A percentile compares a stretch with the other conserved stretches of the same genome.
Evolutionary conservation across 2,329 filamentous ascomycete species (phyloP).

Genomic region (Apiospora pterosperma): DNA sequence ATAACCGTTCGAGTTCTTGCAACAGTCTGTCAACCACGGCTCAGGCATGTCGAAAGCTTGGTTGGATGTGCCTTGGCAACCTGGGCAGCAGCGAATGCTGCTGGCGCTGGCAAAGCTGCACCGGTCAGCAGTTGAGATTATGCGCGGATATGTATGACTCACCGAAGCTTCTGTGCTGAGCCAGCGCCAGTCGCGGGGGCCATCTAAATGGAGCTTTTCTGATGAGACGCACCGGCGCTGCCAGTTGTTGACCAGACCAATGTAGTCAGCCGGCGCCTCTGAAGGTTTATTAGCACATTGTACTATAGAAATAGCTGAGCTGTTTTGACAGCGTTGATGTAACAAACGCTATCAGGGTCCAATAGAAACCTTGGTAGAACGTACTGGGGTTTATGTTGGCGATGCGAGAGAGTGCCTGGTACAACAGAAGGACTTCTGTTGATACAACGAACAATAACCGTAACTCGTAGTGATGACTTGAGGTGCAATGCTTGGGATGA

Average conservation of each 20-base stretch:
- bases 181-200: not conserved
- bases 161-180: not conserved
- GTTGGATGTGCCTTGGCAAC: constrained; percentile 22
- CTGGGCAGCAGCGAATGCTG: constrained; percentile 22
- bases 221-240: not conserved
- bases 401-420: not conserved
- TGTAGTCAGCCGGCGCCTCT: not conserved
- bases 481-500: not conserved
- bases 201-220: not conserved
- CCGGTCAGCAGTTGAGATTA: constrained; percentile 1
- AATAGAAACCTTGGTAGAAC: not conserved
- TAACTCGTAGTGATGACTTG: too few species aligned
- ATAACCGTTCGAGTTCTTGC: constrained; percentile 34
- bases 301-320: not conserved
- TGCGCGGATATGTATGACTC: not conserved
- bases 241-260: not conserved
- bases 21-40: constrained; percentile 33
- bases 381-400: not conserved
- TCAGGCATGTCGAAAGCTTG: constrained; percentile 25
- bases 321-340: not conserved
- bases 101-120: constrained; percentile 24
- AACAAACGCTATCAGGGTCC: not conserved
- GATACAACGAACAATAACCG: not conserved
- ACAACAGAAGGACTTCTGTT: not conserved
- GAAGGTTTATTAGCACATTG: not conserved